phyloP scores from a whole-genome alignment of 352 stramenopile species.

The Pythium dissotocum region DNA sequence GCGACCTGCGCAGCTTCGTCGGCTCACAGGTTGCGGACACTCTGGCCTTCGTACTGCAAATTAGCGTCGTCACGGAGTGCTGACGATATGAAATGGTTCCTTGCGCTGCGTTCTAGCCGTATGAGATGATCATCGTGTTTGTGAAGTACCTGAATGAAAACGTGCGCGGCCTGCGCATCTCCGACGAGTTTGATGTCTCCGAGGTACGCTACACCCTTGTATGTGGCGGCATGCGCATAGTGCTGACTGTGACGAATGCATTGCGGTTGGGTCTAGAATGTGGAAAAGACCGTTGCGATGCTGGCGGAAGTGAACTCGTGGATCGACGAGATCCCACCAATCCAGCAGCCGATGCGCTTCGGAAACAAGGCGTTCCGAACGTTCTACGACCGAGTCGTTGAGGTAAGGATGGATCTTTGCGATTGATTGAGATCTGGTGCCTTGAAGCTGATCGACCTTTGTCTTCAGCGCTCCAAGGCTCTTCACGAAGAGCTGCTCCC shows the following conservation, averaged over 20 bases:
- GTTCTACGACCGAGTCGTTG: slow-evolving; percentile 84
- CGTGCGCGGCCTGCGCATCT: slow-evolving; percentile 61
- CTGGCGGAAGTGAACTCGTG: slow-evolving; percentile 73
- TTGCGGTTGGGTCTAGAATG: slow-evolving; percentile 46
- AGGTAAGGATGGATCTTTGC: slow-evolving; percentile 38
- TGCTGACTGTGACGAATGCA: neutral
- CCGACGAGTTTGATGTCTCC: slow-evolving; percentile 65
- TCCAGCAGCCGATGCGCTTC: slow-evolving; percentile 94
- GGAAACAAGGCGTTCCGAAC: slow-evolving; percentile 94
- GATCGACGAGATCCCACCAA: slow-evolving; percentile 91
- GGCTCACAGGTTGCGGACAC: slow-evolving; percentile 48
- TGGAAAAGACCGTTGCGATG: slow-evolving; percentile 64
- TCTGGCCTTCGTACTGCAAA: neutral
- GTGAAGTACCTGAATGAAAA: slow-evolving; percentile 84
- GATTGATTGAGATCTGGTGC: neutral
- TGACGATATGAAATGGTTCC: neutral
- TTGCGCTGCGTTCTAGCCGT: slow-evolving; percentile 37
- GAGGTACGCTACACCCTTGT: slow-evolving; percentile 34
- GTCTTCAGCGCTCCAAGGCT: slow-evolving; percentile 41
- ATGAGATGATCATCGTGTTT: slow-evolving; percentile 82
- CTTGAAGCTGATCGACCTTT: slow-evolving; percentile 2
- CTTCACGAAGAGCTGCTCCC: slow-evolving; percentile 70
- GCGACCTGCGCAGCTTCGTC: slow-evolving; percentile 69
- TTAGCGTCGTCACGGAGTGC: neutral
- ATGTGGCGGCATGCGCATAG: neutral